Conservation (phyloP, 768 basidiomycete genomes). For the Tylopilus plumbeoviolaceoides region DNA sequence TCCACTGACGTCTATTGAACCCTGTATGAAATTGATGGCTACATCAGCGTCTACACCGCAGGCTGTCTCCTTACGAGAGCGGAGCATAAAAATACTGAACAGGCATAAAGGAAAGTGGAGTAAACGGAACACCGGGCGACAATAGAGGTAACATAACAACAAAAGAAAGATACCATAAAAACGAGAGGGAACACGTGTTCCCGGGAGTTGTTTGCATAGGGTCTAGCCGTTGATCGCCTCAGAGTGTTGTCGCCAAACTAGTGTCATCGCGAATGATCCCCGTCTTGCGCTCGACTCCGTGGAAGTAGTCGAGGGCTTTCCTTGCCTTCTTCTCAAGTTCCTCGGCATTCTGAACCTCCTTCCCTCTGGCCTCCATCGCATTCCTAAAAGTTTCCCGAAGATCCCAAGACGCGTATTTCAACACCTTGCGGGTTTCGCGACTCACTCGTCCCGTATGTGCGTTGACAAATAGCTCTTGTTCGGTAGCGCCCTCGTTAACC, state of each 20-base stretch:
- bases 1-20: neutral
- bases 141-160: neutral
- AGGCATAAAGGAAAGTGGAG: slow-evolving; percentile 8
- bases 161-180: neutral
- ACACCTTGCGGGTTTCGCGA: slow-evolving; percentile 88
- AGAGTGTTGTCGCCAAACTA: slow-evolving; percentile 16
- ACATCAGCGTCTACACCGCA: slow-evolving; percentile 3
- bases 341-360: slow-evolving; percentile 75
- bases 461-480: slow-evolving; percentile 59
- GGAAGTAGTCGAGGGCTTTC: slow-evolving; percentile 73
- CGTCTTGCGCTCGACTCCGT: slow-evolving; percentile 44
- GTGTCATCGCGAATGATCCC: slow-evolving; percentile 32
- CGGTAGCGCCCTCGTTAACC: slow-evolving; percentile 41
- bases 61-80: neutral
- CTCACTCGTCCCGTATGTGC: slow-evolving; percentile 66
- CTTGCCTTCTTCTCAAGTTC: slow-evolving; percentile 65
- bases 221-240: neutral
- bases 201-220: neutral
- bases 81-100: slow-evolving; percentile 11
- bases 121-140: neutral
- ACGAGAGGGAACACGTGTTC: neutral
- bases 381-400: slow-evolving; percentile 73
- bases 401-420: slow-evolving; percentile 89
- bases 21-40: neutral
- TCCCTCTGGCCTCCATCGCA: slow-evolving; percentile 74